Percentiles rank a stretch among this genome's conserved stretches.
phyloP scores from a whole-genome alignment of 164 flowering plant genomes.

The Tetrastigma voinierianum region DNA sequence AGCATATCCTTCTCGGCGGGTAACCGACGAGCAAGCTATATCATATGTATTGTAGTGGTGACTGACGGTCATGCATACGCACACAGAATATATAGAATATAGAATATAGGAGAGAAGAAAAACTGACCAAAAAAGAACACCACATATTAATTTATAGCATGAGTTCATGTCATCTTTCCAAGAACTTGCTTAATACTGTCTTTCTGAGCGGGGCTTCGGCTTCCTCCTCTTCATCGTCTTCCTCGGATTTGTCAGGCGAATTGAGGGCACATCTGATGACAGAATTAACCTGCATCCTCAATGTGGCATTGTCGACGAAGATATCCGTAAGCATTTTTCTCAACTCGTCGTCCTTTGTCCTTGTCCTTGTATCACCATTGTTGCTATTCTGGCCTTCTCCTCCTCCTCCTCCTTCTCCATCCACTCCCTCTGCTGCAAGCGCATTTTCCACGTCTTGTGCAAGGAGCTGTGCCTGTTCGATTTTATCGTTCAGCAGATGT shows the following conservation, averaged over 20 bases:
- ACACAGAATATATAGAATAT: too few relatives aligned
- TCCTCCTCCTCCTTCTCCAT: too few relatives aligned
- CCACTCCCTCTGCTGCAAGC: slow-evolving; percentile 17
- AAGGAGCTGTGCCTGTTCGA: slow-evolving; percentile 71
- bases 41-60: too few relatives aligned
- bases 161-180: slow-evolving; percentile 40
- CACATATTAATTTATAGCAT: slow-evolving; percentile 4
- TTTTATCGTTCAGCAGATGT: not conserved
- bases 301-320: slow-evolving; percentile 68
- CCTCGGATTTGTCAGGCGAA: slow-evolving; percentile 30
- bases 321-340: slow-evolving; percentile 62
- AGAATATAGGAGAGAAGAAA: too few relatives aligned
- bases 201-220: slow-evolving; percentile 43
- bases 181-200: slow-evolving; percentile 61
- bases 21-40: too few relatives aligned
- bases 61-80: too few relatives aligned
- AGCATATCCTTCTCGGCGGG: too few relatives aligned
- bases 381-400: slow-evolving; percentile 3
- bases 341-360: slow-evolving; percentile 44
- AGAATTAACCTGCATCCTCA: slow-evolving; percentile 75
- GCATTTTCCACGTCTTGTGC: slow-evolving; percentile 36
- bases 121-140: not conserved
- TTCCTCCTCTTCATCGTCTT: slow-evolving; percentile 30
- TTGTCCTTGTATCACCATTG: slow-evolving; percentile 19
- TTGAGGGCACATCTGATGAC: slow-evolving; percentile 57